Percentiles rank a stretch among this genome's conserved stretches.
These are phyloP conservation scores for Hydrangea macrophylla DNA, from an alignment of 148 eudicot species.

Conservation along the genomic window DNA sequence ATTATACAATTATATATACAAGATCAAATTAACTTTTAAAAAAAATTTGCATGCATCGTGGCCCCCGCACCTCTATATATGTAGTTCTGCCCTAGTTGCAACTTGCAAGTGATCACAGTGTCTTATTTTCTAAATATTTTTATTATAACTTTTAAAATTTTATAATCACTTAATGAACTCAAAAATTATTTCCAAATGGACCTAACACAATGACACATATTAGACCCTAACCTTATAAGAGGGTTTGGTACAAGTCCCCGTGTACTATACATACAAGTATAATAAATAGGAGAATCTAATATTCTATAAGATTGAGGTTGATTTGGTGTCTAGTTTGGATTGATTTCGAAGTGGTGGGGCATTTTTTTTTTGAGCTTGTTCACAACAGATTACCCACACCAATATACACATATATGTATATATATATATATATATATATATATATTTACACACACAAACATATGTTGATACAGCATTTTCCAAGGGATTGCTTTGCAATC, in stretches of 20 bases:
- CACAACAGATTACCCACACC: constrained; percentile 1
- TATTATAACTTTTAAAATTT: no score
- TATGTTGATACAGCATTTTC: constrained; percentile 20
- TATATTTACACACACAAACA: no score
- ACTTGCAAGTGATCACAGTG: no score
- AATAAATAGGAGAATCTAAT: constrained; percentile 14
- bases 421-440: neutral
- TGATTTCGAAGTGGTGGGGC: constrained; percentile 9
- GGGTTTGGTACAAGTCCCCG: constrained; percentile 10
- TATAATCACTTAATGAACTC: no score
- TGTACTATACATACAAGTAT: neutral
- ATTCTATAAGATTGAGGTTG: constrained; percentile 25
- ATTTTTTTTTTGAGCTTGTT: constrained; percentile 2
- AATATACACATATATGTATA: neutral
- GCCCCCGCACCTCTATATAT: no score
- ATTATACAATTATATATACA: no score
- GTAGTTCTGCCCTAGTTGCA: no score
- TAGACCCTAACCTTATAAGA: neutral
- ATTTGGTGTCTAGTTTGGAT: constrained; percentile 27
- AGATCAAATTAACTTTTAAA: no score
- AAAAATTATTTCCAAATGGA: no score
- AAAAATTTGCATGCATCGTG: no score
- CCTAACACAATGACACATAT: neutral
- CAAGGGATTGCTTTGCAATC: constrained; percentile 27
- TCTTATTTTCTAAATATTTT: no score